These are phyloP conservation scores for Cytidiella melzeri DNA, from an alignment of 768 basidiomycete species.

Conservation along the genomic window DNA sequence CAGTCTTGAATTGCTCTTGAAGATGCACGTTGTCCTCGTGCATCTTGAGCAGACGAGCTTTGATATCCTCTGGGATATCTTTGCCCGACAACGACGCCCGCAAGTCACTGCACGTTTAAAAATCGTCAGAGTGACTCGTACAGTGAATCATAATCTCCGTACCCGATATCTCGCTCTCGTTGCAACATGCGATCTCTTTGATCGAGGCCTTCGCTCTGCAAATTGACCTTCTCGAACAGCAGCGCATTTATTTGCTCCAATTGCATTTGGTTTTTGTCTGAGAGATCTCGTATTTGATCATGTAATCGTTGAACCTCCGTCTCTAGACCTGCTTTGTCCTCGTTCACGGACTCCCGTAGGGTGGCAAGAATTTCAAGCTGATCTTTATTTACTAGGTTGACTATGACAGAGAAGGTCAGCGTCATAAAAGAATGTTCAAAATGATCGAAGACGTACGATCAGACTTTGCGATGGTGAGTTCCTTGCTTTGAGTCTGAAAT, in stretches of 20 bases:
- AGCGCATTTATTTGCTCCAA: slow-evolving; percentile 81
- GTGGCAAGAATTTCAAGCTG: slow-evolving; percentile 85
- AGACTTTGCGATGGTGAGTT: slow-evolving; percentile 79
- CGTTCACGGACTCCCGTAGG: slow-evolving; percentile 81
- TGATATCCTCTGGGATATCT: slow-evolving; percentile 79
- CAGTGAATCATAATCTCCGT: slow-evolving; percentile 14
- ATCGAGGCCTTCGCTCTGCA: slow-evolving; percentile 87
- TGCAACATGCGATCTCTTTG: slow-evolving; percentile 84
- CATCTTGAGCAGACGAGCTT: slow-evolving; percentile 61
- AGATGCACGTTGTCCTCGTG: slow-evolving; percentile 73
- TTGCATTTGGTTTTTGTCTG: slow-evolving; percentile 86
- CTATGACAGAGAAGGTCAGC: slow-evolving; percentile 34
- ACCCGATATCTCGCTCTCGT: slow-evolving; percentile 84
- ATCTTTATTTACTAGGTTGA: slow-evolving; percentile 88
- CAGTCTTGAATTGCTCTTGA: slow-evolving; percentile 65
- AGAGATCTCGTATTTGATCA: slow-evolving; percentile 62
- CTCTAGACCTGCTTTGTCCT: slow-evolving; percentile 77
- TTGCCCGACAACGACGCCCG: slow-evolving; percentile 72
- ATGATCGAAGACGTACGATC: slow-evolving; percentile 50
- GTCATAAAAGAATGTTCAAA: slow-evolving; percentile 3
- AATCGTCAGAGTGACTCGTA: slow-evolving; percentile 1
- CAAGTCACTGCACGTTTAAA: slow-evolving; percentile 50
- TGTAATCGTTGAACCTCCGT: slow-evolving; percentile 57
- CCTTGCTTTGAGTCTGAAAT: slow-evolving; percentile 52
- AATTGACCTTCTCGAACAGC: slow-evolving; percentile 84